These are phyloP conservation scores for Lumnitzera littorea DNA, from an alignment of 345 rosid species.

Conservation along the genomic window DNA sequence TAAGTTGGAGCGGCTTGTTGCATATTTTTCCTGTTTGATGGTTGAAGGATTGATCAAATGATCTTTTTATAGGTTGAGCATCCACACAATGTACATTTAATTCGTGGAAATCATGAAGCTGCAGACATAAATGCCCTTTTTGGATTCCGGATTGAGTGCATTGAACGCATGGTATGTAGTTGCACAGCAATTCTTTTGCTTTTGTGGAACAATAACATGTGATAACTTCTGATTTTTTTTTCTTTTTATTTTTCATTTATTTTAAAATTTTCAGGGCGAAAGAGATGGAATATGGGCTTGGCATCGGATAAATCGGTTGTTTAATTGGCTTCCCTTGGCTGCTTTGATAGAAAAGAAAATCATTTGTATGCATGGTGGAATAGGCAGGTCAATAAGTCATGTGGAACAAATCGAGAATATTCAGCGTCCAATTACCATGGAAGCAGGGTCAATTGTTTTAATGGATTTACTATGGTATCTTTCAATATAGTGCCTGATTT, in stretches of 20 bases:
- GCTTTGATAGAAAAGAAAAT: constrained; percentile 95
- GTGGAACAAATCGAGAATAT: constrained; percentile 93
- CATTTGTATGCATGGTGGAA: constrained; percentile 99
- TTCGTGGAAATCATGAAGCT: constrained; percentile 99
- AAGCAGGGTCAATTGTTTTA: constrained; percentile 91
- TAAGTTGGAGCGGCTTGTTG: neutral
- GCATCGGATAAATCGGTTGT: constrained; percentile 95
- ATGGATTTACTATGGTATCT: constrained; percentile 89
- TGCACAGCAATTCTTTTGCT: too few species aligned
- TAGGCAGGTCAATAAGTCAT: constrained; percentile 95
- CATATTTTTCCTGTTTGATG: neutral
- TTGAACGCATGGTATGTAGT: constrained; percentile 86
- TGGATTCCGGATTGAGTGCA: constrained; percentile 96
- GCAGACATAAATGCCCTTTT: constrained; percentile 99
- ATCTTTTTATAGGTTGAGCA: constrained; percentile 66
- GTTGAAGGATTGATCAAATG: too few species aligned
- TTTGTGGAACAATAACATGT: too few species aligned
- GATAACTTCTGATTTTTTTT: constrained; percentile 19
- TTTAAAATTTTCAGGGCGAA: constrained; percentile 50
- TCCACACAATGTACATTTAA: constrained; percentile 78
- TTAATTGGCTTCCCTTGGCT: constrained; percentile 96
- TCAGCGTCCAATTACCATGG: constrained; percentile 96
- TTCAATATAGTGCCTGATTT: neutral
- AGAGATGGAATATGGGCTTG: constrained; percentile 99
- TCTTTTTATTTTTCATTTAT: neutral